Conservation (phyloP, 1,284 basidiomycete species). For the Anthracocystis setariae region DNA sequence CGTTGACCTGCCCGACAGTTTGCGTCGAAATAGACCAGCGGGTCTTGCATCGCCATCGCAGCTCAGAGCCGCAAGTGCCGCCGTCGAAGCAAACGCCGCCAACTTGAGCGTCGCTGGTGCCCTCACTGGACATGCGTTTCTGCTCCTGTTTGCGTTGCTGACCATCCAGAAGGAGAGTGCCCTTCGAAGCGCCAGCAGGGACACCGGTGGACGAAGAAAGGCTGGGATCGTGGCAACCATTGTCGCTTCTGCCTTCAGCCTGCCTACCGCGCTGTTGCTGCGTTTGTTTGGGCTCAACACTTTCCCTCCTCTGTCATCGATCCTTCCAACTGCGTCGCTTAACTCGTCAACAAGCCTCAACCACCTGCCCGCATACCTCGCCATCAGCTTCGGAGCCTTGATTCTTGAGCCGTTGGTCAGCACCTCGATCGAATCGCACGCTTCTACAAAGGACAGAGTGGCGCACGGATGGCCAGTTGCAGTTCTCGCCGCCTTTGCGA, state of each 20-base stretch:
- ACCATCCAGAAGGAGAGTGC: constrained; percentile 61
- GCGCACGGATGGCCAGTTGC: constrained; percentile 64
- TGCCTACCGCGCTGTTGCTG: constrained; percentile 49
- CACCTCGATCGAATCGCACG: constrained; percentile 62
- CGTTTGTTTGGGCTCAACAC: constrained; percentile 43
- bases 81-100: constrained; percentile 37
- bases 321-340: constrained; percentile 18
- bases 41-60: constrained; percentile 47
- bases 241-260: constrained; percentile 45
- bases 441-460: constrained; percentile 50
- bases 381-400: constrained; percentile 55
- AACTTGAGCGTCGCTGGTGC: constrained; percentile 47
- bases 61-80: constrained; percentile 26
- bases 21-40: constrained; percentile 40
- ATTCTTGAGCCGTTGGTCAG: constrained; percentile 62
- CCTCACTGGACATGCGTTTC: constrained; percentile 49
- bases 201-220: constrained; percentile 58
- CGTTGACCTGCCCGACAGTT: constrained; percentile 48
- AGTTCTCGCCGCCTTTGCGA: constrained; percentile 47
- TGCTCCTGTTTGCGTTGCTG: constrained; percentile 57
- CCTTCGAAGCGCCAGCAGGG: constrained; percentile 40
- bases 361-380: constrained; percentile 59
- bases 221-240: constrained; percentile 60
- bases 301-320: constrained; percentile 38
- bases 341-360: constrained; percentile 5